Evolutionary conservation across 179 eudicot genomes (phyloP), one percentile per base, ranked within the genome.

Genomic region (Beta macrorhiza): DNA sequence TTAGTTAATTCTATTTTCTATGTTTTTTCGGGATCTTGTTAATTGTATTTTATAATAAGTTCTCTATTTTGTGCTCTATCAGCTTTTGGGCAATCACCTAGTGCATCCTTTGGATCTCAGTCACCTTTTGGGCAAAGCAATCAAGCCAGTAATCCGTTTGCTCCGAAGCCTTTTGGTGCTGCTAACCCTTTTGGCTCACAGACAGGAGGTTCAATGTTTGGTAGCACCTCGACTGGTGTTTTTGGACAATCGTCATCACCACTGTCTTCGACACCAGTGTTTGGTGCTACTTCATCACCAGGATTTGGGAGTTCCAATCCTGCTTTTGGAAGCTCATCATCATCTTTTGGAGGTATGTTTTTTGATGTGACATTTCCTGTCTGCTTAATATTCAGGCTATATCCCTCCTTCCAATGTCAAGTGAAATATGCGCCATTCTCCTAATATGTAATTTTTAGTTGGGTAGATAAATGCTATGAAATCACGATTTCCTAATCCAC

Each of bases 11-110:
- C 42, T 59, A 22, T 64, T 8, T 61, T 67, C n/a, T 7, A 57
- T 57, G n/a, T 15, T 52, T 17, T 72, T 37, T 37, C 42, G 2
- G 52, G 65, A 25, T 37, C 14, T 59, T 63, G 69, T 64, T 45
- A 49, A 72, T 6, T 8, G 32, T 37, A 49, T 64, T 65, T 1
- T 69, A 57, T 22, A 52, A 16, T 51, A 37, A 67, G 58, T 32
- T 65, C n/a, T 76, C 67, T 67, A 49, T 71, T 45, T 68, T 65
- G 65, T 58, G 65, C 57, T 65, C 61, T 77, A 47, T 70, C 95
- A 95, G 98, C 95, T 80, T 93, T 95, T 84, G 97, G 97, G 92
- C 99, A 93, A 87, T 91, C 97, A 62, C 81, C 98, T 25, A 86
- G 84, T 77, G 85, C 90, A 79, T 91, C 99, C 52, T 95, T 93